Base-by-base conservation (phyloP, 495 filamentous ascomycete genomes). In the Apiosordaria backusii region DNA sequence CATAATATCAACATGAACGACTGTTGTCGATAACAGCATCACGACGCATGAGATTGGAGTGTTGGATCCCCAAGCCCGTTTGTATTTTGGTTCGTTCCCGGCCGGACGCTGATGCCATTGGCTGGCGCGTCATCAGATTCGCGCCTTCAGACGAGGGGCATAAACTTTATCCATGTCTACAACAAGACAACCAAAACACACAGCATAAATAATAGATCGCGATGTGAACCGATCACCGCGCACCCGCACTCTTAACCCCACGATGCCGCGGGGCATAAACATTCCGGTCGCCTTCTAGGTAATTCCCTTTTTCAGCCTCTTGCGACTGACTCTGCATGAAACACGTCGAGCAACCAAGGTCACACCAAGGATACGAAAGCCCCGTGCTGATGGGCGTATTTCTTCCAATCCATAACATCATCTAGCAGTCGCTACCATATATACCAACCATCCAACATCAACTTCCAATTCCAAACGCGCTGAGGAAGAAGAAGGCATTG, bases 401-500 rank as follows among this genome's bases (percentile, higher is more conserved):
- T 55, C 22, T 50, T n/a, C 60, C 45, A 25, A 52, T 60, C 57
- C n/a, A 26, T 61, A 55, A 65, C 54, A 52, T 35, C 18, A 35
- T n/a, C 16, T 19, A 16, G 52, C 19, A 27, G 23, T 26, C 25
- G 57, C 23, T 23, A 24, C 23, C 22, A n/a, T 27, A 60, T 29
- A 24, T 59, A 59, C 57, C 57, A 59, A 16, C 57, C 25, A 16
- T 60, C 35, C n/a, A 10, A 26, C 35, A 15, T 45, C 35, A 45
- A 45, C 35, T 13, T 45, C 4, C 35, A 45, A 45, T 10, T n/a
- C n/a, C 13, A 52, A 52, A 35, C 57, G 27, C 53, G 4, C 18
- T 7, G 52, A 55, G n/a, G 50, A 55, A 57, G 62, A 61, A 24
- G 25, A 65, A 67, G 64, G 75, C 73, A 77, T 77, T 71, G 66